A percentile compares a stretch with the other conserved stretches of the same genome.
Evolutionary conservation across 2,329 filamentous ascomycete genomes (phyloP).

Genomic region (Pochonia chlamydosporia): DNA sequence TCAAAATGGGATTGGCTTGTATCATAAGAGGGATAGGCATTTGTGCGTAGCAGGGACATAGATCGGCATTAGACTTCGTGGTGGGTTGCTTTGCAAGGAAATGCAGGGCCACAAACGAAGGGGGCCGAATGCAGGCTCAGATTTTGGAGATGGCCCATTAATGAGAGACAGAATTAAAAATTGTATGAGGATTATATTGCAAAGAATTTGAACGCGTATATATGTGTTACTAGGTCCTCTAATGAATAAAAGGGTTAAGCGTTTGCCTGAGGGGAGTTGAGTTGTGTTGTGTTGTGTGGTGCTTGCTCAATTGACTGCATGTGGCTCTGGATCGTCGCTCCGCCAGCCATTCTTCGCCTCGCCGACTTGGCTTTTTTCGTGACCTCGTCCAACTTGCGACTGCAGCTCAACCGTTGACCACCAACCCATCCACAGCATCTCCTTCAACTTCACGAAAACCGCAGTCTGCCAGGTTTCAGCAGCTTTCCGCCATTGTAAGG

Average conservation of each 20-base stretch:
- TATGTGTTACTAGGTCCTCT: too few species aligned
- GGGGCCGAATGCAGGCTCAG: not conserved
- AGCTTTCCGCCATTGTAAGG: not conserved
- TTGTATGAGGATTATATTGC: not conserved
- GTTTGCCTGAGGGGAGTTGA: not conserved
- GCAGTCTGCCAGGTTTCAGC: not conserved
- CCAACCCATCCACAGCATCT: not conserved
- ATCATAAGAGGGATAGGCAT: conserved; percentile 1
- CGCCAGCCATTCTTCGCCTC: not conserved
- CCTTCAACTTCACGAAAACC: not conserved
- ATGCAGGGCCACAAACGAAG: not conserved
- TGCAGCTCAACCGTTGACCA: not conserved
- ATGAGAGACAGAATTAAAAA: conserved; percentile 1
- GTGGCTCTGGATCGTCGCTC: not conserved
- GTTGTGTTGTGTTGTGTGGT: too few species aligned
- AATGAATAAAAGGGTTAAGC: too few species aligned
- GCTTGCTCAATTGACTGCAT: too few species aligned
- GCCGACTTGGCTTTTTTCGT: not conserved
- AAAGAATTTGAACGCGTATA: not conserved
- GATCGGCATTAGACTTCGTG: conserved; percentile 3
- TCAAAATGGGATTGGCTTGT: conserved; percentile 1
- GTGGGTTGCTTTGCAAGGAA: not conserved
- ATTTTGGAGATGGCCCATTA: not conserved
- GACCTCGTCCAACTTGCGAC: not conserved
- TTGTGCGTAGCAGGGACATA: conserved; percentile 1